A percentile compares a stretch with the other conserved stretches of the same genome.
Conservation (phyloP, 495 filamentous ascomycete genomes). For the Xylaria palmicola region DNA sequence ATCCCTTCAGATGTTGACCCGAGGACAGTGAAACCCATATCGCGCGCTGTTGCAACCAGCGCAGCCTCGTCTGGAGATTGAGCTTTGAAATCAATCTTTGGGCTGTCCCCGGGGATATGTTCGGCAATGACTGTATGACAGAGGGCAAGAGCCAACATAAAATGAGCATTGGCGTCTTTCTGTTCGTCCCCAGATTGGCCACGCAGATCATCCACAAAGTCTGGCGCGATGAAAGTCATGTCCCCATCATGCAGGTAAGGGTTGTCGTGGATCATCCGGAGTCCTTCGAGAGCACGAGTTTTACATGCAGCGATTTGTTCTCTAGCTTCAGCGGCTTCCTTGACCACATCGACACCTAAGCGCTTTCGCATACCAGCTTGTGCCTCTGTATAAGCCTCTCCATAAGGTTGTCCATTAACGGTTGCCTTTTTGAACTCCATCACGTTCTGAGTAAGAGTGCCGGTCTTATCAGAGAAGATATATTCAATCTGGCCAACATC, state of each 20-base stretch:
- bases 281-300: slow-evolving; percentile 63
- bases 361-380: slow-evolving; percentile 93
- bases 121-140: slow-evolving; percentile 98
- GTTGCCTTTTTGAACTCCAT: slow-evolving; percentile 99
- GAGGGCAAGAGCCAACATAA: slow-evolving; percentile 93
- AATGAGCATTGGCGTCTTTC: slow-evolving; percentile 72
- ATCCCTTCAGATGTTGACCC: slow-evolving; percentile 77
- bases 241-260: slow-evolving; percentile 88
- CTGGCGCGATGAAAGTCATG: slow-evolving; percentile 87
- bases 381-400: slow-evolving; percentile 96
- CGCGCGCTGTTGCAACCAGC: slow-evolving; percentile 87
- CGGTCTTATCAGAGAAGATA: slow-evolving; percentile 99
- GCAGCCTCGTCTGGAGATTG: slow-evolving; percentile 98
- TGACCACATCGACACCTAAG: slow-evolving; percentile 80
- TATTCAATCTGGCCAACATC: slow-evolving; percentile 99
- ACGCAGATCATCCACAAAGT: slow-evolving; percentile 77
- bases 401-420: slow-evolving; percentile 91
- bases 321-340: slow-evolving; percentile 68
- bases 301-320: slow-evolving; percentile 80
- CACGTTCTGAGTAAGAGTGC: slow-evolving; percentile 96
- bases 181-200: slow-evolving; percentile 79
- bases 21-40: slow-evolving; percentile 94
- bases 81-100: slow-evolving; percentile 91
- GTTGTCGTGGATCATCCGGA: slow-evolving; percentile 80
- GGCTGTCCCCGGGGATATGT: slow-evolving; percentile 79